Conservation (phyloP, 2,329 filamentous ascomycete species). For the Drechslerella dactyloides region DNA sequence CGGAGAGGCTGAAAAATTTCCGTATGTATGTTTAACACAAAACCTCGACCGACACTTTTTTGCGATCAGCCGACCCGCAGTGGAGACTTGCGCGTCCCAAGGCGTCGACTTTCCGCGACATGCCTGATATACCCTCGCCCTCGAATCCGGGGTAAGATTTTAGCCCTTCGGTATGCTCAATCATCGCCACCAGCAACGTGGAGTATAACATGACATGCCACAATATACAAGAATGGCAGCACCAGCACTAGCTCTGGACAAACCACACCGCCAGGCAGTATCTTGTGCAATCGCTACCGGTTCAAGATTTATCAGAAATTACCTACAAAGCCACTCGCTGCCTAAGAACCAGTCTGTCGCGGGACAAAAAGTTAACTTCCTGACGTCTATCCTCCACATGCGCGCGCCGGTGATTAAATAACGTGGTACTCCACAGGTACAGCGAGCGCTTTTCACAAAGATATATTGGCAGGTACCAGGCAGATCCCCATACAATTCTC, state of each 20-base stretch:
- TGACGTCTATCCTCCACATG: too few species aligned
- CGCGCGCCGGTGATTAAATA: too few species aligned
- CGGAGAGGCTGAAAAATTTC: neutral
- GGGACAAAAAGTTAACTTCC: too few species aligned
- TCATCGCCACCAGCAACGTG: neutral
- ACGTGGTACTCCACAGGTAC: too few species aligned
- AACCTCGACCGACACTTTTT: too few species aligned
- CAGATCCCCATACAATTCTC: too few species aligned
- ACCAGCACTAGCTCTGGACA: constrained; percentile 7
- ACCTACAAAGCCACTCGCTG: neutral
- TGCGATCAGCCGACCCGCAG: too few species aligned
- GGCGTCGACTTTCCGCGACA: neutral
- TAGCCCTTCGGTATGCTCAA: neutral
- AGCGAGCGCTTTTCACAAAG: too few species aligned
- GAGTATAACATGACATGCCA: neutral
- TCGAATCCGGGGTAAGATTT: constrained; percentile 1
- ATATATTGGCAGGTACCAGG: too few species aligned
- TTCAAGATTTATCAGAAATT: constrained; percentile 7
- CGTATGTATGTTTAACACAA: too few species aligned
- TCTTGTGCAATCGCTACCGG: neutral
- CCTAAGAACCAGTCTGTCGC: too few species aligned
- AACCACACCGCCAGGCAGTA: constrained; percentile 6
- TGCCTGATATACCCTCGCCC: neutral
- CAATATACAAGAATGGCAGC: neutral
- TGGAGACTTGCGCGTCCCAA: too few species aligned